phyloP scores from a whole-genome alignment of 1,284 basidiomycete species.

The Xerocomus amazonicus region DNA sequence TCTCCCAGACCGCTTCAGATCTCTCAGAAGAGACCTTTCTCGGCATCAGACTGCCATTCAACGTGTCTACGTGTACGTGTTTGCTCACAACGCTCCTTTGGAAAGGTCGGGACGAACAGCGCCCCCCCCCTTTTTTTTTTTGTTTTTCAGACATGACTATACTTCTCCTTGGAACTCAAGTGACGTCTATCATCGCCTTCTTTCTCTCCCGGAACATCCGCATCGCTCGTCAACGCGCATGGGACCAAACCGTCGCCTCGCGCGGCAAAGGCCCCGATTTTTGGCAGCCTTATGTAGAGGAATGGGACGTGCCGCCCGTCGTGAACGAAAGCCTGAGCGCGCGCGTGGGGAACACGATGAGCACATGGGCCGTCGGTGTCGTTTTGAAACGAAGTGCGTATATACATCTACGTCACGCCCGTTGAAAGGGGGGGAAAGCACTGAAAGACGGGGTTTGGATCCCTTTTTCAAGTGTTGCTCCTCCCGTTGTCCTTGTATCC shows the following conservation, averaged over 20 bases:
- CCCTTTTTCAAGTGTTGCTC: conserved; percentile 63
- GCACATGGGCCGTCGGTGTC: conserved; percentile 48
- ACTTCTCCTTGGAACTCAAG: conserved; percentile 67
- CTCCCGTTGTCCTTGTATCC: conserved; percentile 71
- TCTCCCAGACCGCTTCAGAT: conserved; percentile 45
- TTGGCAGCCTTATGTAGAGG: conserved; percentile 85
- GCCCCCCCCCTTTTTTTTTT: no score
- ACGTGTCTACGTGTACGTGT: conserved; percentile 62
- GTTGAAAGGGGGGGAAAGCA: no score
- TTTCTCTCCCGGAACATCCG: conserved; percentile 78
- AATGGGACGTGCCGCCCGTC: conserved; percentile 72
- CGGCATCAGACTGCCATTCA: conserved; percentile 63
- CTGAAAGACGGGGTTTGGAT: no score
- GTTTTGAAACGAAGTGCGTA: conserved; percentile 47
- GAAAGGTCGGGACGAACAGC: no score
- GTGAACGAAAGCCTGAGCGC: conserved; percentile 31
- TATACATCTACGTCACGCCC: background rate
- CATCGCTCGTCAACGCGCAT: conserved; percentile 73
- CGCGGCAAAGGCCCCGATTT: conserved; percentile 79
- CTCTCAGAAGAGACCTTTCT: conserved; percentile 62
- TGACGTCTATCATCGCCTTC: conserved; percentile 71
- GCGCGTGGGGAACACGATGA: conserved; percentile 42
- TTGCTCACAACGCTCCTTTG: no score
- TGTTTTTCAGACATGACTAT: conserved; percentile 76
- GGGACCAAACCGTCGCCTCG: conserved; percentile 75